phyloP scores from a whole-genome alignment of 768 basidiomycete species.

The Agaricus sinodeliciosus region DNA sequence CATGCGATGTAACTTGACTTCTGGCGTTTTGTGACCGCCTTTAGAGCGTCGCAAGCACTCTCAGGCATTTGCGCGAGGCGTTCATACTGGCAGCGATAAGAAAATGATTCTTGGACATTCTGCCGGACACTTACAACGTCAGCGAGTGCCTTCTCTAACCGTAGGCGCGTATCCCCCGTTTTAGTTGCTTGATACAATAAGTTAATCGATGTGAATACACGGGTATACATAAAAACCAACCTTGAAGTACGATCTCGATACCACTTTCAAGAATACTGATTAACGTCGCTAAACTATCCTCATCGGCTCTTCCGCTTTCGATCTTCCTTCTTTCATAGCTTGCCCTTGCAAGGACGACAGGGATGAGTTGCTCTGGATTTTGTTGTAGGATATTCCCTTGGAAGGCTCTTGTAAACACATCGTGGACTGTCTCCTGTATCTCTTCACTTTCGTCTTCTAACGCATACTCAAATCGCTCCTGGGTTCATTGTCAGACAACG shows the following conservation, averaged over 20 bases:
- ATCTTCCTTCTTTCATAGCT: conserved; percentile 55
- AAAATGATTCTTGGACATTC: not conserved
- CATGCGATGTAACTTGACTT: conserved; percentile 71
- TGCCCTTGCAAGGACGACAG: conserved; percentile 56
- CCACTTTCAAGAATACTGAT: conserved; percentile 58
- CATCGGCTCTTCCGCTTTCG: conserved; percentile 38
- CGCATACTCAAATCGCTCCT: conserved; percentile 1
- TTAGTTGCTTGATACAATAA: conserved; percentile 39
- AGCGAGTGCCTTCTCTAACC: conserved; percentile 79
- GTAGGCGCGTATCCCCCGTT: conserved; percentile 67
- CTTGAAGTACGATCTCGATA: conserved; percentile 51
- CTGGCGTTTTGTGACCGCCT: conserved; percentile 56
- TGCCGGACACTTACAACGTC: conserved; percentile 50
- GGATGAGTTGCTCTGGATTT: conserved; percentile 60
- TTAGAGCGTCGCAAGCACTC: conserved; percentile 55
- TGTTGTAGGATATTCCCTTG: conserved; percentile 45
- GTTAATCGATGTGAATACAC: not conserved
- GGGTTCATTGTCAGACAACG: not conserved
- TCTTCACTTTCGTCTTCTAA: conserved; percentile 33
- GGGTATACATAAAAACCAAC: conserved; percentile 25
- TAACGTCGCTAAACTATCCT: conserved; percentile 43
- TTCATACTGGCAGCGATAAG: conserved; percentile 34
- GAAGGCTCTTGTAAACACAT: conserved; percentile 52
- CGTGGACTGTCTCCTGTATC: conserved; percentile 33
- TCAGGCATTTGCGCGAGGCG: conserved; percentile 38